Conservation (phyloP, 2,329 filamentous ascomycete genomes). For the Hortaea sp. region DNA sequence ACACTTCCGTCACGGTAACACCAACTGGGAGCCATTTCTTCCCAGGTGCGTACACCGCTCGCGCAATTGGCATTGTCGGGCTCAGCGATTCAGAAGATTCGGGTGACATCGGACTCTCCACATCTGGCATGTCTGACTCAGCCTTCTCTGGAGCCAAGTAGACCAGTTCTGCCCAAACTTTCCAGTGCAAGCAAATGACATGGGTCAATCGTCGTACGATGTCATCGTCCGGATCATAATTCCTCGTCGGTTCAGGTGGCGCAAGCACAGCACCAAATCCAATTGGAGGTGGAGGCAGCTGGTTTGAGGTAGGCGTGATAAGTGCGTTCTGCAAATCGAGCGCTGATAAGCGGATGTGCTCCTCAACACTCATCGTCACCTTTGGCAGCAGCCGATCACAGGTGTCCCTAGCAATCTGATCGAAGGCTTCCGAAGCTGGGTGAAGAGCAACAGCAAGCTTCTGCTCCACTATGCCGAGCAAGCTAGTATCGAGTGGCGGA, state of each 20-base stretch:
- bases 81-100: conserved; percentile 5
- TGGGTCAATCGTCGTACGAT: conserved; percentile 73
- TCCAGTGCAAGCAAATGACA: conserved; percentile 78
- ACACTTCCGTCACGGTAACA: conserved; percentile 19
- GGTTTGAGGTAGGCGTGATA: conserved; percentile 13
- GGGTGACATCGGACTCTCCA: background rate
- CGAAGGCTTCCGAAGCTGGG: conserved; percentile 18
- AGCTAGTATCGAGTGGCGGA: conserved; percentile 23
- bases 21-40: conserved; percentile 20
- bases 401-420: conserved; percentile 17
- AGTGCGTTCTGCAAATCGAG: conserved; percentile 36
- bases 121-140: conserved; percentile 2
- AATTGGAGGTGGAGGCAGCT: conserved; percentile 10
- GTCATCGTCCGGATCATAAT: conserved; percentile 34
- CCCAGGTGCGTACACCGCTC: conserved; percentile 20
- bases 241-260: conserved; percentile 7
- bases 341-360: conserved; percentile 28
- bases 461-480: conserved; percentile 26
- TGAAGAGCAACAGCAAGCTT: conserved; percentile 25
- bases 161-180: conserved; percentile 70
- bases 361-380: conserved; percentile 23
- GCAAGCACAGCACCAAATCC: conserved; percentile 20
- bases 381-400: conserved; percentile 26
- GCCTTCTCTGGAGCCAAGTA: conserved; percentile 38
- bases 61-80: conserved; percentile 20